Percentiles rank a stretch among this genome's conserved stretches.
phyloP scores from a whole-genome alignment of 306 rosid genomes.

The Cucumis hystrix region DNA sequence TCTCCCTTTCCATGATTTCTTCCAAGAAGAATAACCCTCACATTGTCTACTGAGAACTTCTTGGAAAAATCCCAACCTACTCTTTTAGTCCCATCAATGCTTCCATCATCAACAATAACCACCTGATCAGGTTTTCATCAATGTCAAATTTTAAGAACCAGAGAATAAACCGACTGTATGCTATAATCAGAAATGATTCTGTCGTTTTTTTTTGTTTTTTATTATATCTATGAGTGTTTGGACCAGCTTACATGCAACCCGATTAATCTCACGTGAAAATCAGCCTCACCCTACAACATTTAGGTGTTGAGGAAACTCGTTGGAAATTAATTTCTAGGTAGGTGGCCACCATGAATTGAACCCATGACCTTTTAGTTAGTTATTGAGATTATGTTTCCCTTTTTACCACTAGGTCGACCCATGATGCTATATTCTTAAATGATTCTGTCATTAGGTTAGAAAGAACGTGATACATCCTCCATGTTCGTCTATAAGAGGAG shows the following conservation, averaged over 20 bases:
- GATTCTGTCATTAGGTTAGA: not conserved
- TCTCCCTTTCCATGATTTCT: constrained; percentile 94
- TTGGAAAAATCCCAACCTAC: constrained; percentile 75
- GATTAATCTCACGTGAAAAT: no score
- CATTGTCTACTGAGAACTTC: constrained; percentile 65
- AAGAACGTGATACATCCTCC: not conserved
- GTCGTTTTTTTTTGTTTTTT: no score
- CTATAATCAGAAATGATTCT: not conserved
- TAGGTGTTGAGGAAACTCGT: no score
- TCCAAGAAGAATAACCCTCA: constrained; percentile 85
- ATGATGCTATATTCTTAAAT: not conserved
- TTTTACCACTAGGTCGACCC: no score
- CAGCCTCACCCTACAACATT: no score
- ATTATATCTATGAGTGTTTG: no score
- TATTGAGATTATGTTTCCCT: no score
- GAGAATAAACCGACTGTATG: not conserved
- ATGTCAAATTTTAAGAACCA: constrained; percentile 16
- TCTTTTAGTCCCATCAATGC: constrained; percentile 76
- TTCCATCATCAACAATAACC: constrained; percentile 83
- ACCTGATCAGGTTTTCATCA: constrained; percentile 27
- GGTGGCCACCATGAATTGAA: no score
- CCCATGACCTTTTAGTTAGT: no score
- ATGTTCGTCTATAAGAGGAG: not conserved
- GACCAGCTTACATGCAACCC: no score
- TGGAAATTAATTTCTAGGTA: no score